phyloP scores from a whole-genome alignment of 2,329 filamentous ascomycete species.

The Fusarium citri region DNA sequence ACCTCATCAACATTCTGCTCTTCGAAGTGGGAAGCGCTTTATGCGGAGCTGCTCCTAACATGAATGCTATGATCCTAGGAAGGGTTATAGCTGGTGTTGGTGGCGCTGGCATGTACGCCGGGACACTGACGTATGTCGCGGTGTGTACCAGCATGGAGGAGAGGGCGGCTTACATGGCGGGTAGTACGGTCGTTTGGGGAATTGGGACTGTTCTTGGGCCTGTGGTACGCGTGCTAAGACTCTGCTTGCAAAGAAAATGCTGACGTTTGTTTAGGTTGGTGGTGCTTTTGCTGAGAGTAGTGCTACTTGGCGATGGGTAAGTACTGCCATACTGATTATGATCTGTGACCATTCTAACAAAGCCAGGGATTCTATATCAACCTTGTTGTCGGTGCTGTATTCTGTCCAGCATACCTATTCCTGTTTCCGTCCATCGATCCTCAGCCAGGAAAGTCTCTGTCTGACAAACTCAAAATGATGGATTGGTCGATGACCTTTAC shows the following conservation, averaged over 20 bases:
- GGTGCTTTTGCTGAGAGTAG: slow-evolving; percentile 56
- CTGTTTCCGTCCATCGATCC: neutral
- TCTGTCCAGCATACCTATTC: neutral
- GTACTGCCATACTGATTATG: accelerated
- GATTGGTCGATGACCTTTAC: neutral
- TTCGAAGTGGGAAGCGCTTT: neutral
- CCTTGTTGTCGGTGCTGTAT: neutral
- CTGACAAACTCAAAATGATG: neutral
- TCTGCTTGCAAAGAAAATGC: neutral
- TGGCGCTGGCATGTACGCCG: neutral
- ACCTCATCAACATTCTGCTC: neutral
- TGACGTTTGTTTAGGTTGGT: slow-evolving; percentile 46
- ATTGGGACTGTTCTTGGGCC: neutral
- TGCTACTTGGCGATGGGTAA: slow-evolving; percentile 55
- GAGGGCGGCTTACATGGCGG: neutral
- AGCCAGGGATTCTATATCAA: slow-evolving; percentile 2
- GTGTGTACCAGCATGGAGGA: neutral
- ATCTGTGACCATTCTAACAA: accelerated
- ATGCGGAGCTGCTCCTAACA: neutral
- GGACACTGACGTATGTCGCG: neutral
- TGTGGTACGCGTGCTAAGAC: neutral
- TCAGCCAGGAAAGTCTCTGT: neutral
- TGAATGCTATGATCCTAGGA: neutral
- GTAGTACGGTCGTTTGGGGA: neutral
- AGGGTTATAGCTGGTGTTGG: neutral